A percentile compares a stretch with the other conserved stretches of the same genome.
These are phyloP conservation scores for Oidiodendron maius DNA, from an alignment of 495 filamentous ascomycete species.

Conservation along the genomic window DNA sequence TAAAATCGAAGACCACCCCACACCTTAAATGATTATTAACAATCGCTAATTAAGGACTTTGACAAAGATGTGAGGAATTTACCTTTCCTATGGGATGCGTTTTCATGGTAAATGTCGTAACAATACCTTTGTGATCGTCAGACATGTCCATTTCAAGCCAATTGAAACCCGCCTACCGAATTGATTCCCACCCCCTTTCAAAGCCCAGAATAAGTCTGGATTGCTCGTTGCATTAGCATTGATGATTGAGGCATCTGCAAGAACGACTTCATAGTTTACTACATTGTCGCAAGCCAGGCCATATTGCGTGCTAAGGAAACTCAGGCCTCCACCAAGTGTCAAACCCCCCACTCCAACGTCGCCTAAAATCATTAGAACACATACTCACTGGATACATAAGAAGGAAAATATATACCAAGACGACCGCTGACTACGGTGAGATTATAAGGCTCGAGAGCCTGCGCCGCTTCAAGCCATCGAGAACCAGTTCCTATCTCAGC, in stretches of 20 bases:
- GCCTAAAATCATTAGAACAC: slow-evolving; percentile 3
- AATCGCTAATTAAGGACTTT: neutral
- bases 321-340: slow-evolving; percentile 32
- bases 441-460: slow-evolving; percentile 1
- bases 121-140: slow-evolving; percentile 24
- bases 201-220: slow-evolving; percentile 43
- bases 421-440: slow-evolving; percentile 13
- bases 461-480: slow-evolving; percentile 3
- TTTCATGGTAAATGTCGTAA: slow-evolving; percentile 41
- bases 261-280: slow-evolving; percentile 40
- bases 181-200: slow-evolving; percentile 50
- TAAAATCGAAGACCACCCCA: slow-evolving; percentile 15
- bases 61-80: neutral
- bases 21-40: slow-evolving; percentile 2
- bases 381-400: too few relatives aligned
- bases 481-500: slow-evolving; percentile 10
- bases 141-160: neutral
- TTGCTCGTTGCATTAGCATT: slow-evolving; percentile 38
- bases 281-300: slow-evolving; percentile 44
- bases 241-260: slow-evolving; percentile 41
- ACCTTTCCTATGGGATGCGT: slow-evolving; percentile 29
- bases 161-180: slow-evolving; percentile 28
- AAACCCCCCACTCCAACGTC: slow-evolving; percentile 51
- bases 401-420: slow-evolving; percentile 1
- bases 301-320: slow-evolving; percentile 33